phyloP scores from a whole-genome alignment of 805 yeast species.

The Jamesozyma spencerorum region DNA sequence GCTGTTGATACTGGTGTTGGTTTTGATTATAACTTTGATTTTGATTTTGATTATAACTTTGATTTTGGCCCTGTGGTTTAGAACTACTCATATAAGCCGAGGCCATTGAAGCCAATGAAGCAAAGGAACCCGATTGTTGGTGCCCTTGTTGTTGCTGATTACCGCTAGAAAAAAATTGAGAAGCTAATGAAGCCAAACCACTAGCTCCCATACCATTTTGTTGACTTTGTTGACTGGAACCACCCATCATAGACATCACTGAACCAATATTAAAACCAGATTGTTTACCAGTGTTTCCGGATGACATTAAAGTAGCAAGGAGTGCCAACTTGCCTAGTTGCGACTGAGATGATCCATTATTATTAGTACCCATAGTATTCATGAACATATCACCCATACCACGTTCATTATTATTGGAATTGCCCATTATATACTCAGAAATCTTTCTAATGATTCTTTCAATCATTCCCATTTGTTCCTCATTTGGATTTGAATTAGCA shows the following conservation, averaged over 20 bases:
- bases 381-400: conserved; percentile 18
- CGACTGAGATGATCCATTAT: conserved; percentile 19
- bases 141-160: conserved; percentile 7
- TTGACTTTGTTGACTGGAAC: conserved; percentile 5
- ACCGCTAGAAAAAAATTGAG: conserved; percentile 17
- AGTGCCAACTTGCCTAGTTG: conserved; percentile 27
- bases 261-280: conserved; percentile 14
- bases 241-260: conserved; percentile 18
- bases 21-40: conserved; percentile 3
- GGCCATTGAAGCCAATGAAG: conserved; percentile 16
- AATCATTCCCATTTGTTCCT: conserved; percentile 16
- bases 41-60: conserved; percentile 1
- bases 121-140: conserved; percentile 9
- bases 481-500: conserved; percentile 18
- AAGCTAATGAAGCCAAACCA: conserved; percentile 21
- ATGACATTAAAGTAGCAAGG: conserved; percentile 17
- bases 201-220: conserved; percentile 14
- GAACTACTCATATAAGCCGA: conserved; percentile 8
- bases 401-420: conserved; percentile 1
- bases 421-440: conserved; percentile 14
- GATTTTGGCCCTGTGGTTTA: conserved; percentile 1
- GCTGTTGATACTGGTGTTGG: conserved; percentile 3
- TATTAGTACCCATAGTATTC: conserved; percentile 14
- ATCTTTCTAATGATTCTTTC: conserved; percentile 19
- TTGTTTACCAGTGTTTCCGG: conserved; percentile 1